Conservation (phyloP, 2,329 filamentous ascomycete species). For the Chlorencoelia australis region DNA sequence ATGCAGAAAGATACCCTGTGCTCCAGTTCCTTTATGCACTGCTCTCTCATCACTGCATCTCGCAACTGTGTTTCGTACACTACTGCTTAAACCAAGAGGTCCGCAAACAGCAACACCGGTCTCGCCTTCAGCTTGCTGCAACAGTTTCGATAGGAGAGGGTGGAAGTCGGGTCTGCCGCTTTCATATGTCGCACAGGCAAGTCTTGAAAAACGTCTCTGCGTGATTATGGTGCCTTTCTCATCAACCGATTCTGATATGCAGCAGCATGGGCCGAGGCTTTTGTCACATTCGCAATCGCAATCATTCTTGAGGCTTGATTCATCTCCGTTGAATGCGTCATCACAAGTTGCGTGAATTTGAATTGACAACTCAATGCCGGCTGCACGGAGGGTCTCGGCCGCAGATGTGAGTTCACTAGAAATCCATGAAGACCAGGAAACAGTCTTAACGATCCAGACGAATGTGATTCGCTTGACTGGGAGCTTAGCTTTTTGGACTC, state of each 20-base stretch:
- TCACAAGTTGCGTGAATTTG: conserved; percentile 42
- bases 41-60: conserved; percentile 48
- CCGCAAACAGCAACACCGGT: conserved; percentile 53
- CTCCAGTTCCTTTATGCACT: conserved; percentile 54
- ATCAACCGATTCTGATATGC: conserved; percentile 3
- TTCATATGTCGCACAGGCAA: conserved; percentile 1
- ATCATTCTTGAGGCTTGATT: conserved; percentile 1
- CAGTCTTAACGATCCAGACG: conserved; percentile 44
- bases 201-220: conserved; percentile 17
- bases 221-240: conserved; percentile 5
- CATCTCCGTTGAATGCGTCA: conserved; percentile 13
- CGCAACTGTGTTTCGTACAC: conserved; percentile 44
- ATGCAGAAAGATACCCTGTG: conserved; percentile 51
- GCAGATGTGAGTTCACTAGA: conserved; percentile 14
- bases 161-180: conserved; percentile 40
- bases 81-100: conserved; percentile 42
- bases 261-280: conserved; percentile 14
- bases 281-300: conserved; percentile 15
- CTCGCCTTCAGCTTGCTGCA: conserved; percentile 49
- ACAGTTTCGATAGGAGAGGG: conserved; percentile 39
- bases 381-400: conserved; percentile 33
- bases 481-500: conserved; percentile 24
- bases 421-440: conserved; percentile 42
- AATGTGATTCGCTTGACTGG: conserved; percentile 42
- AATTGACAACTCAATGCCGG: conserved; percentile 39